phyloP scores from a whole-genome alignment of 1,284 basidiomycete species.

The Ganoderma lingzhi region DNA sequence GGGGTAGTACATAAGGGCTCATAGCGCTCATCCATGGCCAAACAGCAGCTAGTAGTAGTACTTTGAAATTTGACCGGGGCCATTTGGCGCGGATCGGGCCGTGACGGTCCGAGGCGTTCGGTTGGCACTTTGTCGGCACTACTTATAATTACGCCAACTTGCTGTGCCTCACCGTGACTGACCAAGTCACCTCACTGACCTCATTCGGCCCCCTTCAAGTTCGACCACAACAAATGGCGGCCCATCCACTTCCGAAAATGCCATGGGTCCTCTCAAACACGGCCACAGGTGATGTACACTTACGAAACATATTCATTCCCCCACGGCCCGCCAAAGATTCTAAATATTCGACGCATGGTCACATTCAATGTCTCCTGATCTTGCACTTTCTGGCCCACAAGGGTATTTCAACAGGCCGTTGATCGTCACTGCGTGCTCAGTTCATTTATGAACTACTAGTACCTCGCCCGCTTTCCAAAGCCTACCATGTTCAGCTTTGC shows the following conservation, averaged over 20 bases:
- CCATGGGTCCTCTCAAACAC: background rate
- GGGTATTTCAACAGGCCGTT: background rate
- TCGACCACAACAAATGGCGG: background rate
- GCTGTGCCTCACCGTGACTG: no score
- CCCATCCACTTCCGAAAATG: background rate
- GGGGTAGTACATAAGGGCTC: no score
- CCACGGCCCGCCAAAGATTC: background rate
- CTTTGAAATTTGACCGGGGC: no score
- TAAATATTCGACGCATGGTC: background rate
- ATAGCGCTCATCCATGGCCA: no score
- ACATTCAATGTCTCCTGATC: background rate
- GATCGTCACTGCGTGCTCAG: background rate
- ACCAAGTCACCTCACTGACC: no score
- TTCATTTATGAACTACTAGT: background rate
- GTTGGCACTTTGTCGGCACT: no score
- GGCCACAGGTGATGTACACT: background rate
- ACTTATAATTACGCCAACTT: no score
- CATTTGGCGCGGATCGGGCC: background rate
- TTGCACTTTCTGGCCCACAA: background rate
- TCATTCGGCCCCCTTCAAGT: background rate
- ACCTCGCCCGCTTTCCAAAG: background rate
- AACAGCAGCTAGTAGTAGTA: no score
- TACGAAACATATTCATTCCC: background rate
- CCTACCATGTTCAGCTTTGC: background rate
- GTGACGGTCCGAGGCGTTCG: background rate